Percentiles rank a stretch among this genome's conserved stretches.
phyloP scores from a whole-genome alignment of 352 stramenopile species.

The Phytophthora citricola region DNA sequence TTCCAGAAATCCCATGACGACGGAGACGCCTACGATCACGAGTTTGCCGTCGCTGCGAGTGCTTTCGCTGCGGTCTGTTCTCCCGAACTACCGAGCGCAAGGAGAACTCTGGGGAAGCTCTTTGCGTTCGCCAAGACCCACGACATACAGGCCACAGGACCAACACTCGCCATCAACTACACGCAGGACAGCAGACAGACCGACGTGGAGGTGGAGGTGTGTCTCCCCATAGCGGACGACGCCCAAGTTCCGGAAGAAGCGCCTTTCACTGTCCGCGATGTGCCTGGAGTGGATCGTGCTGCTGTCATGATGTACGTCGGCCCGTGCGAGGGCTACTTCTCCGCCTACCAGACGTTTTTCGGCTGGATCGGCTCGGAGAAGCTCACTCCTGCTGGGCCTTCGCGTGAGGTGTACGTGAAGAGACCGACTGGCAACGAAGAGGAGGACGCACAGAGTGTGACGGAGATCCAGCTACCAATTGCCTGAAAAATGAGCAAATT shows the following conservation, averaged over 20 bases:
- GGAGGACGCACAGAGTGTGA: slow-evolving; percentile 30
- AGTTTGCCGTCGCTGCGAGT: slow-evolving; percentile 22
- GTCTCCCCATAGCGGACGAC: slow-evolving; percentile 42
- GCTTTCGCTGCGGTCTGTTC: slow-evolving; percentile 36
- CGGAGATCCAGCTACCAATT: slow-evolving; percentile 44
- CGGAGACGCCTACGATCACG: slow-evolving; percentile 33
- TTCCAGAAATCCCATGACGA: not conserved
- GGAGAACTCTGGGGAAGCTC: slow-evolving; percentile 42
- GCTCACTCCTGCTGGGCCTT: slow-evolving; percentile 31
- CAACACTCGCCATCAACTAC: slow-evolving; percentile 56
- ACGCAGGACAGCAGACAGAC: slow-evolving; percentile 39
- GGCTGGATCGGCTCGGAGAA: slow-evolving; percentile 43
- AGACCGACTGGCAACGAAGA: slow-evolving; percentile 33
- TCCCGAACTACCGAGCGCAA: slow-evolving; percentile 46
- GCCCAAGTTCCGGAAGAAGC: slow-evolving; percentile 21
- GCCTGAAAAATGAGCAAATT: slow-evolving; percentile 11
- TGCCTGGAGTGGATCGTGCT: slow-evolving; percentile 30
- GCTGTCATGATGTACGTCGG: slow-evolving; percentile 48
- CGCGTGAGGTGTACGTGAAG: slow-evolving; percentile 54
- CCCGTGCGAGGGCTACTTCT: slow-evolving; percentile 29
- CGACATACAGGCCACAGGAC: slow-evolving; percentile 18
- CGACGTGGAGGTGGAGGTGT: slow-evolving; percentile 64
- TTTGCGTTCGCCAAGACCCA: slow-evolving; percentile 29
- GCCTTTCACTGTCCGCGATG: slow-evolving; percentile 31
- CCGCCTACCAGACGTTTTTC: slow-evolving; percentile 46